Base-by-base conservation (phyloP, 2,329 filamentous ascomycete species). In the Penicillium sp. region DNA sequence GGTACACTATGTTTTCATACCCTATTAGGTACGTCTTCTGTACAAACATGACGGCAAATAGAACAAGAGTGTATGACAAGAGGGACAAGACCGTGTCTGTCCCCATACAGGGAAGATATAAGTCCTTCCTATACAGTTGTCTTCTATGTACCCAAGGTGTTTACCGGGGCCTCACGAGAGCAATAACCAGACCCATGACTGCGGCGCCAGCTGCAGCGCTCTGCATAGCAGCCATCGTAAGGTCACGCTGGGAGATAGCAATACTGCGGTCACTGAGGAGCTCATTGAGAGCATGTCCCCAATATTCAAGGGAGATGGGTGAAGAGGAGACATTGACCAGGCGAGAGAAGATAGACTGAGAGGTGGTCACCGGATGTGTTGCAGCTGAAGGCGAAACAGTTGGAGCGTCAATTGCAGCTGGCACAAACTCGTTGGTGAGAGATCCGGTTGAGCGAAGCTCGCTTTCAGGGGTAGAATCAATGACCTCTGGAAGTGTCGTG, bases 141-240 rank as follows among this genome's bases (percentile, higher is more conserved):
- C 21, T 39, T 42, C 41, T 50, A 41, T 28, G 44, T 31, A 27
- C 57, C 48, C 28, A 30, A 10, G 19, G 10, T 27, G 9, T 44
- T 43, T 46, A 72, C 43, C 73, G 64, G 33, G 73, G 60, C 15
- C 77, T 50, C 29, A 79, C 56, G 28, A 81, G 49, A 4, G 73
- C 72, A 36, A 84, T 53, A 26, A 78, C 30, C 33, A 71, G 63
- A 23, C 75, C 77, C 36, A 76, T 77, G 11, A 85, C 50, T 0
- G 75, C 73, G 8, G 81, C 84, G n/a, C 86, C 85, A 0, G 79
- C 76, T 18, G 79, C 73, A 6, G 78, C 80, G 39, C 84, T 78
- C 64, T 89, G 79, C 23, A 87, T 66, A 33, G 78, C 82, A 50
- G 86, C 69, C n/a, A 83, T 65, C 2, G 85, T 87, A 20, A 84